phyloP scores from a whole-genome alignment of 805 yeast species.

The Blastobotrys chiropterorum region DNA sequence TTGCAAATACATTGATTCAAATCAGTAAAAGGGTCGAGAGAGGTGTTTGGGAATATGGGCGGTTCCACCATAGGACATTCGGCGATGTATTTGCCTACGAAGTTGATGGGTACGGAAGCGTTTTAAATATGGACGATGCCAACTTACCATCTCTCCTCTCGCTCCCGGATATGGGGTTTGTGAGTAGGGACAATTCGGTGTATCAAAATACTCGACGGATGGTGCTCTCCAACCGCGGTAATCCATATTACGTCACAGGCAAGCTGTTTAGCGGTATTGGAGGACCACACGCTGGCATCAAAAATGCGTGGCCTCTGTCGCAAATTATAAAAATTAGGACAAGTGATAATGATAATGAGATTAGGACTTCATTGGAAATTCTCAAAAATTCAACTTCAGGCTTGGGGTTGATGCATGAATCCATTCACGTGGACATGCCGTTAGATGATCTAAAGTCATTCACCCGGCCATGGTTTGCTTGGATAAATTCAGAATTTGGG shows the following conservation, averaged over 20 bases:
- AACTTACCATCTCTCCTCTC: conserved; percentile 78
- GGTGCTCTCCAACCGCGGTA: conserved; percentile 62
- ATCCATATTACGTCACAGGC: conserved; percentile 73
- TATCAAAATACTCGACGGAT: conserved; percentile 76
- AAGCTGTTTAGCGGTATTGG: conserved; percentile 68
- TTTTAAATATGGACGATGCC: conserved; percentile 81
- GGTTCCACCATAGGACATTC: conserved; percentile 57
- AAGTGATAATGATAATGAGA: conserved; percentile 64
- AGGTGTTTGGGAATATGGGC: conserved; percentile 60
- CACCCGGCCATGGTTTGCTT: conserved; percentile 88
- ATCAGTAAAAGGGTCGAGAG: conserved; percentile 38
- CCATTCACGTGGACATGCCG: conserved; percentile 55
- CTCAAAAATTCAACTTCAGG: conserved; percentile 61
- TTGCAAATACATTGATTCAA: conserved; percentile 22
- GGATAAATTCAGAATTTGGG: conserved; percentile 92
- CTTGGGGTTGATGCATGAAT: conserved; percentile 80
- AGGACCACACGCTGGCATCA: conserved; percentile 83
- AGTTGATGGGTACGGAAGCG: conserved; percentile 79
- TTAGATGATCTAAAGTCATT: conserved; percentile 31
- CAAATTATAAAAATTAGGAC: conserved; percentile 71
- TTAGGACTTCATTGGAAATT: conserved; percentile 40
- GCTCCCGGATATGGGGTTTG: conserved; percentile 71
- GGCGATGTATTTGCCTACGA: conserved; percentile 85
- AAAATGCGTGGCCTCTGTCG: conserved; percentile 89
- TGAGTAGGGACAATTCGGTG: conserved; percentile 43